Evolutionary conservation across 179 eudicot genomes (phyloP).

Genomic region (Pouteria campechiana): DNA sequence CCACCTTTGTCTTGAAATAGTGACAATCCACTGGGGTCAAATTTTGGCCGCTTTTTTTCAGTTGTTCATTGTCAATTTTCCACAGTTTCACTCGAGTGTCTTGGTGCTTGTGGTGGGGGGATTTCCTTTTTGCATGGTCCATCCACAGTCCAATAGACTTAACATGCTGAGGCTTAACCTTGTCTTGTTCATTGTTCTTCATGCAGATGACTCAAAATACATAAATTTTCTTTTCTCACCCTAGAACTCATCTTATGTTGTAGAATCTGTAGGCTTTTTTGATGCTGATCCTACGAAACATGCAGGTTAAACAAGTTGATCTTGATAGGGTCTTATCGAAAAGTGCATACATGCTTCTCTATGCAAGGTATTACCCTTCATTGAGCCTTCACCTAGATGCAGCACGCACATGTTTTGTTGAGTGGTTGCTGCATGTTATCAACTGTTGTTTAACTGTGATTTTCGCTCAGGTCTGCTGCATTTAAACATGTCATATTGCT

Average conservation of each 20-base stretch:
- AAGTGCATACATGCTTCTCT: slow-evolving; percentile 89
- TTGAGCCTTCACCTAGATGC: background rate
- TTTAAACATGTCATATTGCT: background rate
- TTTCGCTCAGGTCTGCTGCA: background rate
- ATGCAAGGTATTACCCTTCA: slow-evolving; percentile 53
- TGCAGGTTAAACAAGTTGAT: slow-evolving; percentile 62
- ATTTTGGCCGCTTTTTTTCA: too few species aligned
- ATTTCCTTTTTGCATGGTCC: background rate
- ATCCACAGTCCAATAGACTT: background rate
- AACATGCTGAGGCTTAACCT: background rate
- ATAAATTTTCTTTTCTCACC: background rate
- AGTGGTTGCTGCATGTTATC: background rate
- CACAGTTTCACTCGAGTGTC: too few species aligned
- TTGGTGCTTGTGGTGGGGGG: too few species aligned
- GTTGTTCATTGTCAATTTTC: too few species aligned
- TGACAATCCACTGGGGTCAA: too few species aligned
- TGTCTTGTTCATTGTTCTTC: background rate
- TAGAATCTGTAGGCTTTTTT: slow-evolving; percentile 3
- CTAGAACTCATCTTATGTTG: background rate
- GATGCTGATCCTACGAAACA: slow-evolving; percentile 5
- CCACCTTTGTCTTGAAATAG: too few species aligned
- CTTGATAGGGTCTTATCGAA: slow-evolving; percentile 48
- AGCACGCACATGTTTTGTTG: background rate
- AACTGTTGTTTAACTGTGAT: background rate
- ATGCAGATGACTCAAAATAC: too few species aligned